Percentiles rank a stretch among this genome's conserved stretches.
Conservation (phyloP, 331 rosid species). For the Dryas integrifolia region DNA sequence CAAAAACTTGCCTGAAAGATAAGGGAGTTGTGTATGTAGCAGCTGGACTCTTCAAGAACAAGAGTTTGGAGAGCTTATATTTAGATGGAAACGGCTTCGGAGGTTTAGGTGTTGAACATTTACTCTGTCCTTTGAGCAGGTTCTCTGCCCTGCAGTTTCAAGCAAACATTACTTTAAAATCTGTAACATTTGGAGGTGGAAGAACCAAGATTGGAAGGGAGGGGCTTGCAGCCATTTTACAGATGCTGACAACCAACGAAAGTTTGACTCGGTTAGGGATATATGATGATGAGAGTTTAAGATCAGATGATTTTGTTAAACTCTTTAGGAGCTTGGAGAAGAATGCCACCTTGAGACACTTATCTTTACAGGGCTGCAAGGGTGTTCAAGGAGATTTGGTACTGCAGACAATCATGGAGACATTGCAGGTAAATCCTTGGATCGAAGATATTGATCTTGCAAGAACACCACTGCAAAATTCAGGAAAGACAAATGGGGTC, state of each 20-base stretch:
- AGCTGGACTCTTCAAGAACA: constrained; percentile 84
- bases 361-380: constrained; percentile 73
- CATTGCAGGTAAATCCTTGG: constrained; percentile 87
- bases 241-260: constrained; percentile 63
- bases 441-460: constrained; percentile 84
- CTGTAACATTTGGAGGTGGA: constrained; percentile 73
- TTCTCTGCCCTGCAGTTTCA: constrained; percentile 77
- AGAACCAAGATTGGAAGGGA: constrained; percentile 79
- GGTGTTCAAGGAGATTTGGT: constrained; percentile 75
- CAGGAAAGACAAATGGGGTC: constrained; percentile 59
- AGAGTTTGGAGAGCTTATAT: constrained; percentile 52
- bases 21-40: constrained; percentile 76
- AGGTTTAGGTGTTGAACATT: constrained; percentile 74
- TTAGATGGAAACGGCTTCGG: constrained; percentile 68
- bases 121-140: constrained; percentile 83
- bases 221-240: constrained; percentile 67
- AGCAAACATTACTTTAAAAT: constrained; percentile 68
- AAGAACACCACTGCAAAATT: constrained; percentile 70
- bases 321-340: constrained; percentile 78
- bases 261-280: constrained; percentile 61
- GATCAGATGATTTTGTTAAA: constrained; percentile 61
- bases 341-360: constrained; percentile 70
- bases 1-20: constrained; percentile 69
- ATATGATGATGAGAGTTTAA: constrained; percentile 70
- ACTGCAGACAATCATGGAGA: constrained; percentile 70